Conservation (phyloP, 108 stramenopile genomes). For the Cyclotella sp. region DNA sequence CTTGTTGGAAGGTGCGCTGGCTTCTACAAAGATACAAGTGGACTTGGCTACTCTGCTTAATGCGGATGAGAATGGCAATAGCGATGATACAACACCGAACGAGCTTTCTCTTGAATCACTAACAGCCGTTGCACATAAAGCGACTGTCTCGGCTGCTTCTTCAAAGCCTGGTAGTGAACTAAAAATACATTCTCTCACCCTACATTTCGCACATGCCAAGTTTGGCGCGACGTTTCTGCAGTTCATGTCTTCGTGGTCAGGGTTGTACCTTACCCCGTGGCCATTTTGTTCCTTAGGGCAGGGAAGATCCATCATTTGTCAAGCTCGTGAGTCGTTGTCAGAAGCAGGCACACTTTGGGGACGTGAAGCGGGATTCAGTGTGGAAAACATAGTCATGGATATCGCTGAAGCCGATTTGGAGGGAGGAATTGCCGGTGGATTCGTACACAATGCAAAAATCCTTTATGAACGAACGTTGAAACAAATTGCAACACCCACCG, state of each 20-base stretch:
- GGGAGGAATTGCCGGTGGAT: slow-evolving; percentile 57
- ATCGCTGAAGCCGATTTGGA: slow-evolving; percentile 76
- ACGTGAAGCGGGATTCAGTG: slow-evolving; percentile 24
- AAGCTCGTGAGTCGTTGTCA: slow-evolving; percentile 54
- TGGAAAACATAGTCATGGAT: slow-evolving; percentile 61
- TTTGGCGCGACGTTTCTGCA: slow-evolving; percentile 53
- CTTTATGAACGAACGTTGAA: slow-evolving; percentile 40
- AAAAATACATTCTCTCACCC: not conserved
- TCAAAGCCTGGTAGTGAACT: slow-evolving; percentile 18
- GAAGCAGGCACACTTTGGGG: slow-evolving; percentile 48
- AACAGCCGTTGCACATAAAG: slow-evolving; percentile 24
- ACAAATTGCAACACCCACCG: slow-evolving; percentile 4
- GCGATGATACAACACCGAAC: not conserved
- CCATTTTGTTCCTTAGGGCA: slow-evolving; percentile 58
- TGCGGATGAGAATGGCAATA: not conserved
- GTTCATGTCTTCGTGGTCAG: slow-evolving; percentile 71
- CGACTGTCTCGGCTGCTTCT: slow-evolving; percentile 23
- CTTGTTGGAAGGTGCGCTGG: slow-evolving; percentile 28
- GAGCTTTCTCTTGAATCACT: slow-evolving; percentile 11
- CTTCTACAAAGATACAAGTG: slow-evolving; percentile 22
- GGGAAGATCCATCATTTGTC: slow-evolving; percentile 48
- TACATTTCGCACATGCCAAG: slow-evolving; percentile 16
- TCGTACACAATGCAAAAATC: slow-evolving; percentile 27
- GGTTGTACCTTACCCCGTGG: slow-evolving; percentile 66
- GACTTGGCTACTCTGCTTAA: slow-evolving; percentile 9